A percentile compares a stretch with the other conserved stretches of the same genome.
phyloP scores from a whole-genome alignment of 768 basidiomycete genomes.

The Trametes elegans region DNA sequence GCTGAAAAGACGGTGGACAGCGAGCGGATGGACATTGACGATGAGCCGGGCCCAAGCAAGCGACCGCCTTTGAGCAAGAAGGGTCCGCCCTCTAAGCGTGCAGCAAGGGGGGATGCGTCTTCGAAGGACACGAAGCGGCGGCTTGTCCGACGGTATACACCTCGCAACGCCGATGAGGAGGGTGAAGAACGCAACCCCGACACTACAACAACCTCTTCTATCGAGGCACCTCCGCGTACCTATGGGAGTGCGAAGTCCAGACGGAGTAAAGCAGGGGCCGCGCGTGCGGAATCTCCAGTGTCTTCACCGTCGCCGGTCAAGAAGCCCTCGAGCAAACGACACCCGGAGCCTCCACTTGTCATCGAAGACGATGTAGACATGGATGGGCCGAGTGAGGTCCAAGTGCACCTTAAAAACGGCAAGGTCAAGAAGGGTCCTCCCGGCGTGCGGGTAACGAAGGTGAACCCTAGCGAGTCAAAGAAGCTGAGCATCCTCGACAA shows the following conservation, averaged over 20 bases:
- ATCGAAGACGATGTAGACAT: neutral
- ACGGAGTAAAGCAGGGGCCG: neutral
- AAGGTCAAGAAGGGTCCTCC: conserved; percentile 6
- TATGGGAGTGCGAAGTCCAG: conserved; percentile 8
- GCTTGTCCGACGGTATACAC: conserved; percentile 11
- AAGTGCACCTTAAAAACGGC: neutral
- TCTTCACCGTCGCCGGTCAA: conserved; percentile 4
- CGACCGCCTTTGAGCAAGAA: conserved; percentile 1
- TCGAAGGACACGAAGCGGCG: conserved; percentile 1
- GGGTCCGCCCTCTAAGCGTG: conserved; percentile 1
- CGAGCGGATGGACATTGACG: conserved; percentile 22
- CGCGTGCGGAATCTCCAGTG: neutral
- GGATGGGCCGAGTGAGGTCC: conserved; percentile 8
- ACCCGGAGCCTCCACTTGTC: neutral
- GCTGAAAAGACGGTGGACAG: conserved; percentile 12
- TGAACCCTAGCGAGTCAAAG: neutral
- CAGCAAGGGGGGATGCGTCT: neutral
- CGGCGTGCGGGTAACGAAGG: conserved; percentile 7
- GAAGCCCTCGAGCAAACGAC: neutral
- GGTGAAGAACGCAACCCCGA: neutral
- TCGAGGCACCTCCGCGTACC: neutral
- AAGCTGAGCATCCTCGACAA: conserved; percentile 3
- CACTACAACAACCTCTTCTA: neutral
- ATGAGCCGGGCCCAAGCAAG: conserved; percentile 16
- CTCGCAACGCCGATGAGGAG: conserved; percentile 17